Evolutionary conservation across 768 basidiomycete genomes (phyloP).

Genomic region (Rhodotorula babjevae): DNA sequence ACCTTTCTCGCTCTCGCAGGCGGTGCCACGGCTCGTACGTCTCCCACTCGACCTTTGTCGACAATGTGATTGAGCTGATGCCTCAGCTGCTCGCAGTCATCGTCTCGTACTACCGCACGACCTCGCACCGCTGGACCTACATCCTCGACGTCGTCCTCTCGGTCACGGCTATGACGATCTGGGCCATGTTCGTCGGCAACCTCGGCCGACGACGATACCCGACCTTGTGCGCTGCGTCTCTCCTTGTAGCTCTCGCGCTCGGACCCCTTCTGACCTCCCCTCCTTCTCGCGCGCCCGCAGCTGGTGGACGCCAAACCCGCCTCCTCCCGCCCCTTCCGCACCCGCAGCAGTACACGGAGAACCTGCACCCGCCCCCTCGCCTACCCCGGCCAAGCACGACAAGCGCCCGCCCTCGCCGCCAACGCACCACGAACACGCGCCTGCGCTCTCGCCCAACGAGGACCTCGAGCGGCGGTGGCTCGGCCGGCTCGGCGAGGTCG

Average conservation of each 20-base stretch:
- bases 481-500: conserved; percentile 11
- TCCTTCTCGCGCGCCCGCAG: neutral
- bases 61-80: no score
- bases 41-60: neutral
- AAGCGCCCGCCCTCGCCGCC: neutral
- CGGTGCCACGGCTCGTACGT: conserved; percentile 16
- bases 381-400: neutral
- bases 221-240: conserved; percentile 1
- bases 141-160: conserved; percentile 29
- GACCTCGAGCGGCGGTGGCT: conserved; percentile 8
- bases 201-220: conserved; percentile 27
- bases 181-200: conserved; percentile 27
- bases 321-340: neutral
- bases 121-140: conserved; percentile 13
- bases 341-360: neutral
- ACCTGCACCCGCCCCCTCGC: neutral
- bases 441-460: neutral
- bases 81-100: conserved; percentile 6
- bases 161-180: conserved; percentile 13
- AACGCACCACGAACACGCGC: neutral
- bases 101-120: conserved; percentile 11
- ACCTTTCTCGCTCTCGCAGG: neutral
- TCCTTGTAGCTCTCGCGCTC: no score
- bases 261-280: no score
- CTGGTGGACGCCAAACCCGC: neutral